phyloP scores from a whole-genome alignment of 2,329 filamentous ascomycete genomes.

The Xylogone sp. region DNA sequence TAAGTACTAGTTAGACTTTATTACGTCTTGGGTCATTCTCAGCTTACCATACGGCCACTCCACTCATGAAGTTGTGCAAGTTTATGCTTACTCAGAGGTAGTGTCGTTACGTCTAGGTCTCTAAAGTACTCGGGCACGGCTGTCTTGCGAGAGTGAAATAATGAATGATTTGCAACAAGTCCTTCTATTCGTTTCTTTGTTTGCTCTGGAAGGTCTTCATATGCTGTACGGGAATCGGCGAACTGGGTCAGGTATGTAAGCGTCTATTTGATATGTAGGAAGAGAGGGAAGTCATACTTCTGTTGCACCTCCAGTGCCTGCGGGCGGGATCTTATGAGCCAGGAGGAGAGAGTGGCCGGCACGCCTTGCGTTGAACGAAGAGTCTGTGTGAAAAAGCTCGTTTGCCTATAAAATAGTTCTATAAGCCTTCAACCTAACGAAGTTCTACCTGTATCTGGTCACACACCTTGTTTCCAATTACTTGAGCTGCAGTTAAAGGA shows the following conservation, averaged over 20 bases:
- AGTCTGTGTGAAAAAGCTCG: slow-evolving; percentile 48
- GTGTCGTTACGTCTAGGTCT: background rate
- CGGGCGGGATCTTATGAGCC: slow-evolving; percentile 43
- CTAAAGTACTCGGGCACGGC: slow-evolving; percentile 34
- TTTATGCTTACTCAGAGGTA: background rate
- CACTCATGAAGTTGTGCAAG: background rate
- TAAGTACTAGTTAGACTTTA: background rate
- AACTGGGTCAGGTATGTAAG: slow-evolving; percentile 31
- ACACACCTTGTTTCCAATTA: background rate
- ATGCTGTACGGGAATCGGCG: slow-evolving; percentile 47
- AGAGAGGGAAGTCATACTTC: too few relatives aligned
- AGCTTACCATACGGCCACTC: background rate
- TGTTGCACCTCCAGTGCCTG: slow-evolving; percentile 42
- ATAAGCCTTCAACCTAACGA: too few relatives aligned
- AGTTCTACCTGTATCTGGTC: too few relatives aligned
- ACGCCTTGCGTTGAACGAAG: slow-evolving; percentile 48
- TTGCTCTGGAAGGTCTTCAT: slow-evolving; percentile 36
- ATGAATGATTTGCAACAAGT: slow-evolving; percentile 39
- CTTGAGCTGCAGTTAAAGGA: slow-evolving; percentile 16
- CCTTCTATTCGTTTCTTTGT: slow-evolving; percentile 11
- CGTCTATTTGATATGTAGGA: background rate
- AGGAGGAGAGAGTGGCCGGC: slow-evolving; percentile 46
- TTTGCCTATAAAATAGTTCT: slow-evolving; percentile 35
- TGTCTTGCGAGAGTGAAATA: slow-evolving; percentile 47
- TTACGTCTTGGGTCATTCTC: background rate